Evolutionary conservation across 2,329 filamentous ascomycete genomes (phyloP), one percentile per base, ranked within the genome.

Genomic region (Lachnellula hyalina): DNA sequence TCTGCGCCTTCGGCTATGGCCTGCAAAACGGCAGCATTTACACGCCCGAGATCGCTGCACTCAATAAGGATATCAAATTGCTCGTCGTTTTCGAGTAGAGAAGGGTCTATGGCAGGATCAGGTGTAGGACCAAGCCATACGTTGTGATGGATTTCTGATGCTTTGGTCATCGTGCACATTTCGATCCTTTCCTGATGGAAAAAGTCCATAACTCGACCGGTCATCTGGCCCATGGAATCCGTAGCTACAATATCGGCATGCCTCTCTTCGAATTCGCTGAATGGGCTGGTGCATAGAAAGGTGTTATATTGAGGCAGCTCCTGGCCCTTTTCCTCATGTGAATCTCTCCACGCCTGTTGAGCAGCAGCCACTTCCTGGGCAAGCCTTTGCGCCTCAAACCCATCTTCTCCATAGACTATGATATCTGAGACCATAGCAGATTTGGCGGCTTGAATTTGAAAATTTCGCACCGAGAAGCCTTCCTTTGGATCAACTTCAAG

Each of bases 401-500:
- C 73, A 61, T 90, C 82, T 52, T 93, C 87, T 12, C 90, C 90
- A 68, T 99, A 99, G 1, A 99, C 82, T 41, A 99, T 81, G 60
- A 99, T 90, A 69, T 99, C 94, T 0, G 92, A 96, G 8, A 94
- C 82, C 61, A 88, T 83, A 52, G 92, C 92, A 61, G 89, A 76
- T 71, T 99, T 99, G 55, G 88, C 88, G 0, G 89, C 82, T 71
- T 99, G 94, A 40, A 97, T 97, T 65, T 97, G 93, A 68, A 99
- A 99, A 70, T 97, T 97, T 46, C 94, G 84, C 44, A 97, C 92
- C 4, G 90, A 96, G 68, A 97, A 97, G 8, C 94, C 94, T 61
- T 96, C 89, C 53, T 76, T 81, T 1, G 94, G 94, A 67, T 99
- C 94, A 41, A 86, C 81, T 44, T 96, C 89, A 57, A 91, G 74